These are phyloP conservation scores for Artemisia argyi DNA, from an alignment of 129 eudicot genomes.

Conservation along the genomic window DNA sequence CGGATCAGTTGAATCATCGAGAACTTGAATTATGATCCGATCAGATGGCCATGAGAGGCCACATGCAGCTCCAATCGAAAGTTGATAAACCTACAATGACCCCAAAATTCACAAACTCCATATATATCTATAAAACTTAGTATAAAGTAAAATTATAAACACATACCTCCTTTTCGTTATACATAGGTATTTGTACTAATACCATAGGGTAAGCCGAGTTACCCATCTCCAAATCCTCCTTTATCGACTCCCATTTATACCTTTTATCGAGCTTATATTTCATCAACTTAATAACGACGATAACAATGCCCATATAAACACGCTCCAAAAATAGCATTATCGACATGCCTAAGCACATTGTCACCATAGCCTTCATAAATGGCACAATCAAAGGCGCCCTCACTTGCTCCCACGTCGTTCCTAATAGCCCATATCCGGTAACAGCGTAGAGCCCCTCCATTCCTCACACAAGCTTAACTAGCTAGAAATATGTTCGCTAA, in stretches of 20 bases:
- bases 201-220: slow-evolving; percentile 79
- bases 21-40: slow-evolving; percentile 84
- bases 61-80: slow-evolving; percentile 96
- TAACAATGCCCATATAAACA: slow-evolving; percentile 79
- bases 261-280: slow-evolving; percentile 56
- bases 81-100: slow-evolving; percentile 68
- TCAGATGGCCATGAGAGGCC: slow-evolving; percentile 92
- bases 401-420: slow-evolving; percentile 53
- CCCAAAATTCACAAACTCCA: background rate
- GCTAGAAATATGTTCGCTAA: background rate
- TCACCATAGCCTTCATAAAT: slow-evolving; percentile 52
- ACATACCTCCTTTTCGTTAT: slow-evolving; percentile 82
- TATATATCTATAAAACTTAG: background rate
- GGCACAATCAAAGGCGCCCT: slow-evolving; percentile 72
- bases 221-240: slow-evolving; percentile 82
- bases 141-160: background rate
- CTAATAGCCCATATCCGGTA: slow-evolving; percentile 29
- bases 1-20: slow-evolving; percentile 90
- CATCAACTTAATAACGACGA: slow-evolving; percentile 56
- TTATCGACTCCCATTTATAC: slow-evolving; percentile 83
- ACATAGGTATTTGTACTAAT: slow-evolving; percentile 89
- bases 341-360: slow-evolving; percentile 72
- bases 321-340: slow-evolving; percentile 72
- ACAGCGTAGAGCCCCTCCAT: slow-evolving; percentile 34
- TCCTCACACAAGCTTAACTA: slow-evolving; percentile 5